phyloP scores from a whole-genome alignment of 108 stramenopile species.

The Cafeteria roenbergensis region DNA sequence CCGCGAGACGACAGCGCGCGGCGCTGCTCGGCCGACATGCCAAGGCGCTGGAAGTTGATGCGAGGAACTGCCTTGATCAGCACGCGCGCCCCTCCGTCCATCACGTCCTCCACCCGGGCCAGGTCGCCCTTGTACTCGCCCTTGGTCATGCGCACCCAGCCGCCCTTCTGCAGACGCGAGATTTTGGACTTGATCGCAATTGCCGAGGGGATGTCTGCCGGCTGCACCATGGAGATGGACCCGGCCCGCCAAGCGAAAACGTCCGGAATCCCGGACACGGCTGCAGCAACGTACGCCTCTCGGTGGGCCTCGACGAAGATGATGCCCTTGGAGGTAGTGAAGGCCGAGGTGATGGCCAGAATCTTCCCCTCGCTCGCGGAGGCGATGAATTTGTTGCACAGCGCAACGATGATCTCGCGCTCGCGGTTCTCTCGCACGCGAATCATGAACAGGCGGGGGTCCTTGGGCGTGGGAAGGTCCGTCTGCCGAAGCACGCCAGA shows the following conservation, averaged over 20 bases:
- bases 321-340: constrained; percentile 59
- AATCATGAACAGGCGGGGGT: constrained; percentile 84
- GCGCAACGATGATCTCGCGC: constrained; percentile 64
- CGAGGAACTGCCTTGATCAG: constrained; percentile 81
- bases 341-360: constrained; percentile 38
- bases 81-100: constrained; percentile 72
- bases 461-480: constrained; percentile 70
- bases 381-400: constrained; percentile 83
- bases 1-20: constrained; percentile 41
- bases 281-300: constrained; percentile 74
- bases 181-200: constrained; percentile 71
- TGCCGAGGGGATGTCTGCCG: constrained; percentile 84
- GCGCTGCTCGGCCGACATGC: constrained; percentile 61
- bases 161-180: constrained; percentile 77
- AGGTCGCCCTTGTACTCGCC: constrained; percentile 89
- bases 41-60: constrained; percentile 59
- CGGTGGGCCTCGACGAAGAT: constrained; percentile 77
- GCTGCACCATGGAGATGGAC: constrained; percentile 66
- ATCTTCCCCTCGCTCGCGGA: constrained; percentile 14
- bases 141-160: constrained; percentile 80
- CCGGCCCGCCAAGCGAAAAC: constrained; percentile 57
- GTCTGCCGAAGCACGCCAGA: constrained; percentile 65
- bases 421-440: constrained; percentile 72
- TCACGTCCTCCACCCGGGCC: constrained; percentile 71
- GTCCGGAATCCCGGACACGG: constrained; percentile 62